Conservation (phyloP, 108 stramenopile genomes). For the Cyclostephanos tholiformis region DNA sequence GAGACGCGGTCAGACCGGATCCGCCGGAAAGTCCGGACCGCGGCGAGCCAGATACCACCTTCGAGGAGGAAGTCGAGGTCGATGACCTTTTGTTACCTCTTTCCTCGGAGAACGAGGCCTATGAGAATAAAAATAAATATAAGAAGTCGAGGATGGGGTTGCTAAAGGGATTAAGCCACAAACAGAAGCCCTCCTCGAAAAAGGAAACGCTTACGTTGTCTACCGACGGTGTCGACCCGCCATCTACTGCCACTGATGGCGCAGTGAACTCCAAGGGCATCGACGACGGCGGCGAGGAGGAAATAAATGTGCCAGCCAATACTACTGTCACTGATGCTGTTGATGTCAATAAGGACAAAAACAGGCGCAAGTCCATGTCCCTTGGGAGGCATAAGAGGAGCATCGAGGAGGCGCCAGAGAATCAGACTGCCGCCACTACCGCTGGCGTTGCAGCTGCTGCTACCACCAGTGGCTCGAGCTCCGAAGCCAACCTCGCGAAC, state of each 20-base stretch:
- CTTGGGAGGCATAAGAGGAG: neutral
- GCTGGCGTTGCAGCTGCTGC: neutral
- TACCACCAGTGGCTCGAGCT: neutral
- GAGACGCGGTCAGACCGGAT: neutral
- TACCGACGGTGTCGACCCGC: neutral
- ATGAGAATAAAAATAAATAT: neutral
- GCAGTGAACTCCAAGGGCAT: too few species aligned
- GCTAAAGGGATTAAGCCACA: conserved; percentile 7
- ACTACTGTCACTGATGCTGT: neutral
- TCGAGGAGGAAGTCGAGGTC: conserved; percentile 4
- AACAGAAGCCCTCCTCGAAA: neutral
- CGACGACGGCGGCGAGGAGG: too few species aligned
- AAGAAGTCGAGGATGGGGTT: neutral
- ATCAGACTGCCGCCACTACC: neutral
- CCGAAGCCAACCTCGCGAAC: neutral
- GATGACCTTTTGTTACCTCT: neutral
- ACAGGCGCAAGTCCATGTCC: neutral
- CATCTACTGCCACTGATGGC: neutral
- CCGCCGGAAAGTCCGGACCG: neutral
- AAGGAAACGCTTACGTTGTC: neutral
- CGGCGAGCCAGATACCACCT: neutral
- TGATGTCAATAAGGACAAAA: neutral
- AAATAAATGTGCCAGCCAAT: too few species aligned
- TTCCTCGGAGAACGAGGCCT: neutral
- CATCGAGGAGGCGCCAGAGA: neutral